Evolutionary conservation across 768 basidiomycete genomes (phyloP), one percentile per base, ranked within the genome.

Genomic region (Hypsizygus marmoreus): DNA sequence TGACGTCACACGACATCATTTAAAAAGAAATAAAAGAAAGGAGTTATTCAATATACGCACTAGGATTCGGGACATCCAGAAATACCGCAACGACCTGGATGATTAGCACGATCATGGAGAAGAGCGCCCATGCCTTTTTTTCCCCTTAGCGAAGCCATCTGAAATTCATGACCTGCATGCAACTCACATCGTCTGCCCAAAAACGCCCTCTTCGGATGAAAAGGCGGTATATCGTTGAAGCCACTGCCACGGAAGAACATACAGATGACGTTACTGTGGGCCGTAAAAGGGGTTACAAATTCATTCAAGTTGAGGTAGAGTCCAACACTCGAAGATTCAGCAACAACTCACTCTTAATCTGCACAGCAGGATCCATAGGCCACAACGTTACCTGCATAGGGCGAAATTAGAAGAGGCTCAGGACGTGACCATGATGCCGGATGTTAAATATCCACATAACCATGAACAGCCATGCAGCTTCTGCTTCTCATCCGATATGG

Each of bases 121-220:
- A 54, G 13, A 60, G 32, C 6, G 68, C 67, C 49, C 55, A 67
- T 11, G 40, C 57, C 65, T 66, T 14, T n/a, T 37, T 33, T 5
- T 2, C 8, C n/a, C 31, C 8, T 17, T 3, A 16, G 8, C 34
- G 4, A 3, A 23, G 33, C 10, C 6, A 16, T n/a, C 32, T 6
- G 23, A 23, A 24, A n/a, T 17, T 8, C 28, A n/a, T 16, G n/a
- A n/a, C n/a, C n/a, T n/a, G n/a, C n/a, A n/a, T n/a, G n/a, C n/a
- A n/a, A 9, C 33, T 9, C 8, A 68, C 68, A 47, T 70, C 70
- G 49, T 72, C 68, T 16, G 58, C 45, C 66, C 65, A 67, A 9
- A 64, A 43, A 19, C 56, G 47, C 1, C 48, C 43, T 31, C 66
- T 53, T 36, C 68, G 58, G 11, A 69, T 48, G 19, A 47, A 55